Percentiles rank a stretch among this genome's conserved stretches.
Evolutionary conservation across 2,329 filamentous ascomycete species (phyloP).

Genomic region (Ophiostoma fasciatum): DNA sequence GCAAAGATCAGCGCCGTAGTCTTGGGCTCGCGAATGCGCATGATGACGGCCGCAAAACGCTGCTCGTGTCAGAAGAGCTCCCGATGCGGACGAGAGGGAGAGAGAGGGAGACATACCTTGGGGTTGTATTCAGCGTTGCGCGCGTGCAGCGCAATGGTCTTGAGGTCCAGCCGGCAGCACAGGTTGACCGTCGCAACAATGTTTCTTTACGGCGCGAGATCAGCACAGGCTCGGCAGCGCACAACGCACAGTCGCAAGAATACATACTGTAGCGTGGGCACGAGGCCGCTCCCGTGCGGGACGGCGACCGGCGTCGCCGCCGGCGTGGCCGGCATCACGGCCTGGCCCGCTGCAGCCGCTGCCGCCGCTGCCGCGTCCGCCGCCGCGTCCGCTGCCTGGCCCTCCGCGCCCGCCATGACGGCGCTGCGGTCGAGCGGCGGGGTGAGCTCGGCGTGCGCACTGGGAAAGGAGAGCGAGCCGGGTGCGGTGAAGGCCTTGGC

Average conservation of each 20-base stretch:
- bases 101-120: conserved; percentile 74
- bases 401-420: too few species aligned
- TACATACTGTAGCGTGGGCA: conserved; percentile 95
- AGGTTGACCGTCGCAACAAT: conserved; percentile 98
- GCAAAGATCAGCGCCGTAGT: conserved; percentile 97
- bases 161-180: conserved; percentile 91
- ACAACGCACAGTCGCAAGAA: conserved; percentile 18
- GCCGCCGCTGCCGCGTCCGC: too few species aligned
- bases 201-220: conserved; percentile 49
- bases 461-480: conserved; percentile 82
- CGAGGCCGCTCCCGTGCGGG: conserved; percentile 74
- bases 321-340: conserved; percentile 78
- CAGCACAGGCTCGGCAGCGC: background rate
- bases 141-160: conserved; percentile 96
- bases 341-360: conserved; percentile 55
- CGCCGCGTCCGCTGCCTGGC: too few species aligned
- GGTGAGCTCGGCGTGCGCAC: conserved; percentile 67
- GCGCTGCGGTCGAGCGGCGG: conserved; percentile 45
- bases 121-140: conserved; percentile 98
- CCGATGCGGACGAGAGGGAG: conserved; percentile 4
- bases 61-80: conserved; percentile 25
- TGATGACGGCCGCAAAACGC: conserved; percentile 98
- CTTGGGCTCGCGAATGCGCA: conserved; percentile 98
- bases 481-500: conserved; percentile 92
- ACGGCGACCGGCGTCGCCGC: conserved; percentile 79